A percentile compares a stretch with the other conserved stretches of the same genome.
Evolutionary conservation across 805 yeast genomes (phyloP).

Genomic region (Candida multigemmis): DNA sequence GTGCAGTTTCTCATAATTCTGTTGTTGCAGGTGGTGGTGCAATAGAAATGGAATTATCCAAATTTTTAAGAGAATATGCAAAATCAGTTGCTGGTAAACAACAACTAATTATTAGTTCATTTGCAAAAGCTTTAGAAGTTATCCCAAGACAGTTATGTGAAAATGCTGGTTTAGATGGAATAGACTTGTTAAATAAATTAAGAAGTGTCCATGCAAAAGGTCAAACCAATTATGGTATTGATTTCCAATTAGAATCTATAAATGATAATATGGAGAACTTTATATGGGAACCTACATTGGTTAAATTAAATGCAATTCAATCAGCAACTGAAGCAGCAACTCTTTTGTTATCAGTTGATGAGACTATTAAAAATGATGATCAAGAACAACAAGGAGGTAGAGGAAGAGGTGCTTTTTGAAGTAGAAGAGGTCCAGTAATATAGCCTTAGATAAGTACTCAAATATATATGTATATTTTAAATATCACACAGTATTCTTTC

Average conservation of each 20-base stretch:
- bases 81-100: constrained; percentile 91
- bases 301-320: constrained; percentile 85
- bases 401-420: constrained; percentile 38
- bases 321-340: constrained; percentile 97
- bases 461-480: too few relatives aligned
- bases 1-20: constrained; percentile 78
- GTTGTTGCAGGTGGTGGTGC: constrained; percentile 99
- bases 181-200: constrained; percentile 83
- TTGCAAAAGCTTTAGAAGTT: constrained; percentile 89
- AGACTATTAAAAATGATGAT: constrained; percentile 73
- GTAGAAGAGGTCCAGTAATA: too few relatives aligned
- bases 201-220: constrained; percentile 94
- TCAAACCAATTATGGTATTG: constrained; percentile 86
- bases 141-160: constrained; percentile 97
- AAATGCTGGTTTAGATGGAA: constrained; percentile 97
- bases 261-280: constrained; percentile 79
- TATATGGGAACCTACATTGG: constrained; percentile 97
- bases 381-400: constrained; percentile 35
- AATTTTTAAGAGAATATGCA: constrained; percentile 77
- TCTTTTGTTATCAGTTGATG: constrained; percentile 89
- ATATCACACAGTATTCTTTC: too few relatives aligned
- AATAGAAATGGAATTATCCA: constrained; percentile 93
- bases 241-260: constrained; percentile 74
- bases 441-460: too few relatives aligned
- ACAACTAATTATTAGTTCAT: constrained; percentile 85